Evolutionary conservation across 2,329 filamentous ascomycete species (phyloP).

Genomic region (Exophiala bonariae): DNA sequence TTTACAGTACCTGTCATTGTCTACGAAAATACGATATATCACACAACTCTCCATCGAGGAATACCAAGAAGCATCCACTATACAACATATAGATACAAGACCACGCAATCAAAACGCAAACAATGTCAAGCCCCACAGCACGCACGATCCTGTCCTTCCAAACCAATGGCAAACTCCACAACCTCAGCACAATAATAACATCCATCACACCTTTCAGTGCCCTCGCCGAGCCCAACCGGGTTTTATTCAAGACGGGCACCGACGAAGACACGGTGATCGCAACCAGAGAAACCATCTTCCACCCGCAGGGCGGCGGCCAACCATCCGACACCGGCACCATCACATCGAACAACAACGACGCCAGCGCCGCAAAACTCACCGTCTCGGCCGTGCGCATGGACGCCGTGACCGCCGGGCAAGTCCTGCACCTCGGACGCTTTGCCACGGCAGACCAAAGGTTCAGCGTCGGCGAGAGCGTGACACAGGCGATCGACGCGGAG

Average conservation of each 20-base stretch:
- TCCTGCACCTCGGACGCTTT: conserved; percentile 68
- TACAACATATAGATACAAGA: too few relatives aligned
- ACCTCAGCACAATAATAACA: conserved; percentile 27
- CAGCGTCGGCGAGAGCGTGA: conserved; percentile 44
- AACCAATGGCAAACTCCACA: conserved; percentile 22
- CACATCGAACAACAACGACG: conserved; percentile 12
- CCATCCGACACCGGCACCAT: conserved; percentile 68
- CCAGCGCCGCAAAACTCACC: conserved; percentile 43
- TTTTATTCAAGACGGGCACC: conserved; percentile 59
- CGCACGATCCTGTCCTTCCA: conserved; percentile 20
- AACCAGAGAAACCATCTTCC: conserved; percentile 69
- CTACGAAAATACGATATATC: too few relatives aligned
- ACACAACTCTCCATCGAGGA: too few relatives aligned
- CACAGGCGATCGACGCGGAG: conserved; percentile 60
- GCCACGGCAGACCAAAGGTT: conserved; percentile 35
- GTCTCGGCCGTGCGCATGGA: conserved; percentile 61
- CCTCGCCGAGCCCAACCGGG: conserved; percentile 53
- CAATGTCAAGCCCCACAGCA: conserved; percentile 12
- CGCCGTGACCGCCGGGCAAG: conserved; percentile 50
- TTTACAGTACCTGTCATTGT: too few relatives aligned
- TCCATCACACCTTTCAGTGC: conserved; percentile 51
- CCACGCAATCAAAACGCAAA: too few relatives aligned
- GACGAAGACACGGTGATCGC: conserved; percentile 58
- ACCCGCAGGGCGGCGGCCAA: conserved; percentile 73
- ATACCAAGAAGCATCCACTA: too few relatives aligned